phyloP scores from a whole-genome alignment of 108 stramenopile species.

The Schizochytrium sp. region DNA sequence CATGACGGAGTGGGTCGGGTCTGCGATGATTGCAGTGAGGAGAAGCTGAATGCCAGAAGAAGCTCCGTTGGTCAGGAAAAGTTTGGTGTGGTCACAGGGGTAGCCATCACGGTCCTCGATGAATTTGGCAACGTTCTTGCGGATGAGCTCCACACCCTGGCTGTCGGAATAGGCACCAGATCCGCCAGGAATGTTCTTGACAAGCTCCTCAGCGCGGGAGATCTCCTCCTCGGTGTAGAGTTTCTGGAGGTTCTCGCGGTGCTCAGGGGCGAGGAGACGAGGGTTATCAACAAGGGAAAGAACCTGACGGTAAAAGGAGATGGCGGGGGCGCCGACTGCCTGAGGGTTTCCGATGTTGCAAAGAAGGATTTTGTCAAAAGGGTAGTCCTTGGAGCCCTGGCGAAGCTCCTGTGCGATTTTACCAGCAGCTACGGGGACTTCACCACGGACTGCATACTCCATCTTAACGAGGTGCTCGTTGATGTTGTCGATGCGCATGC shows the following conservation, averaged over 20 bases:
- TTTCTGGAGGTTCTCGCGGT: background rate
- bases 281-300: slow-evolving; percentile 87
- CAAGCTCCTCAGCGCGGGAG: slow-evolving; percentile 66
- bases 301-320: slow-evolving; percentile 86
- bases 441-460: slow-evolving; percentile 60
- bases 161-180: slow-evolving; percentile 85
- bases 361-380: slow-evolving; percentile 83
- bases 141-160: slow-evolving; percentile 81
- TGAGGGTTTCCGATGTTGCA: slow-evolving; percentile 97
- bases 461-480: slow-evolving; percentile 58
- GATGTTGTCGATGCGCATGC: slow-evolving; percentile 25
- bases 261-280: slow-evolving; percentile 60
- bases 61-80: slow-evolving; percentile 92
- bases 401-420: slow-evolving; percentile 32
- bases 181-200: slow-evolving; percentile 71
- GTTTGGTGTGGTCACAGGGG: slow-evolving; percentile 80
- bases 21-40: slow-evolving; percentile 84
- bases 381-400: background rate
- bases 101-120: slow-evolving; percentile 84
- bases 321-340: slow-evolving; percentile 85
- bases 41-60: slow-evolving; percentile 84
- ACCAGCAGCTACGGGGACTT: slow-evolving; percentile 21
- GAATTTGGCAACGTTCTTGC: slow-evolving; percentile 87
- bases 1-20: slow-evolving; percentile 84
- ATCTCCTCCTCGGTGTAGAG: slow-evolving; percentile 77